Base-by-base conservation (phyloP, 768 basidiomycete genomes). In the Scleroderma citrinum region DNA sequence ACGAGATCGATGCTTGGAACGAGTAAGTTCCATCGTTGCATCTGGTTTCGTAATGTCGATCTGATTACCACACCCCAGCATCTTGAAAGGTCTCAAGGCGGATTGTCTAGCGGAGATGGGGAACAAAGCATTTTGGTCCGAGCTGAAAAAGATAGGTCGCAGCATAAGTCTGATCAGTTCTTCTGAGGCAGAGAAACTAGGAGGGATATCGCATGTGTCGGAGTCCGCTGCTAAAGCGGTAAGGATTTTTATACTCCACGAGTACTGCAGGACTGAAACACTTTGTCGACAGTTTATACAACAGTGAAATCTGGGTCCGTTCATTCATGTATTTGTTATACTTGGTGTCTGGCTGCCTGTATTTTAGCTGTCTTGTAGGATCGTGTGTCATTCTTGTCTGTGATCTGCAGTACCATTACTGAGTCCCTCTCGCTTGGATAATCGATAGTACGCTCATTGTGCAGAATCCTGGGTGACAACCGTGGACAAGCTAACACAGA, bases 1-100 rank as follows among this genome's bases (percentile, higher is more conserved):
- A 91, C 63, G 87, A 92, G 63, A 78, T 91, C 32, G 84, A 86
- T 39, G 78, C 77, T 29, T 92, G 89, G 89, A 92, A 92, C 66
- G 67, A 60, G 84, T 85, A 55, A 56, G 78, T 71, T 23, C 21
- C 12, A 11, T 14, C 40, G n/a, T 43, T 20, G 13, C 19, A 17
- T 46, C 24, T 26, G 36, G n/a, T 24, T 44, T 10, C 13, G 19
- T 14, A 5, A 34, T 54, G 14, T 20, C 39, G 46, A 24, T 35
- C 40, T 44, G 4, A 43, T 46, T 24, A 45, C 20, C 40, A 26
- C 19, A 46, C 40, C 29, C 5, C 45, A 90, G 88, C 14, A 88
- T 89, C 60, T 52, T 91, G 40, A 65, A 60, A 13, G 71, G 79
- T 19, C 66, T 92, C 17, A 83, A 80, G 56, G 59, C 72, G 12